Base-by-base conservation (phyloP, 1,139 yeast species). In the Hemisphaericaspora xylofermentans region DNA sequence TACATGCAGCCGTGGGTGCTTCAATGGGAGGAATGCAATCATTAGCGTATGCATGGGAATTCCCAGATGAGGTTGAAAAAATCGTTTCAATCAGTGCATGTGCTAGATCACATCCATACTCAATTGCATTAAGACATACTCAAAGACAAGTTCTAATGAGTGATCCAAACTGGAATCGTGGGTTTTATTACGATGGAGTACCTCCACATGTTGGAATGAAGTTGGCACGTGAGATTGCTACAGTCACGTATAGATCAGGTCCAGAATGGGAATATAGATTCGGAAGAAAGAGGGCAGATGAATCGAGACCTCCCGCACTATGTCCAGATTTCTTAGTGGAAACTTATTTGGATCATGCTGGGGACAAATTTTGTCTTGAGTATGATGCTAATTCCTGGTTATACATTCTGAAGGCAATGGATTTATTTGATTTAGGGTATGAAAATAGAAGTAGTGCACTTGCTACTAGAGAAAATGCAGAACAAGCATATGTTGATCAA, bases 11-110 rank as follows among this genome's bases (percentile, higher is more conserved):
- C 1, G 80, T 91, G 3, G 98, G 98, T 6, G 85, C 96, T 1
- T 88, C 96, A 0, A 88, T 89, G 95, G 98, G 98, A 22, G 98
- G 97, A 15, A 88, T 89, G 96, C 97, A 89, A 64, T 83, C 93
- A 9, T 71, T 89, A 43, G 95, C 97, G 0, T 88, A 82, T 60
- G 96, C 88, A 0, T 78, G 82, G 61, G 95, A 86, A 56, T 89
- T 84, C 56, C 88, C 95, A 1, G 82, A 83, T 33, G 77, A 74
- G 45, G 96, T 89, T 4, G 76, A 74, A 6, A 80, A 84, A 42
- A 74, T 89, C 4, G 78, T 88, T 1, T 78, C 88, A 9, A 86
- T 89, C 25, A 83, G 94, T 36, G 97, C 95, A 3, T 89, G 96
- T 67, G 95, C 96, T 2, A 73, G 95, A 53, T 87, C 96, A 0